Conservation (phyloP, 345 rosid genomes). For the Lepidium aucheri region DNA sequence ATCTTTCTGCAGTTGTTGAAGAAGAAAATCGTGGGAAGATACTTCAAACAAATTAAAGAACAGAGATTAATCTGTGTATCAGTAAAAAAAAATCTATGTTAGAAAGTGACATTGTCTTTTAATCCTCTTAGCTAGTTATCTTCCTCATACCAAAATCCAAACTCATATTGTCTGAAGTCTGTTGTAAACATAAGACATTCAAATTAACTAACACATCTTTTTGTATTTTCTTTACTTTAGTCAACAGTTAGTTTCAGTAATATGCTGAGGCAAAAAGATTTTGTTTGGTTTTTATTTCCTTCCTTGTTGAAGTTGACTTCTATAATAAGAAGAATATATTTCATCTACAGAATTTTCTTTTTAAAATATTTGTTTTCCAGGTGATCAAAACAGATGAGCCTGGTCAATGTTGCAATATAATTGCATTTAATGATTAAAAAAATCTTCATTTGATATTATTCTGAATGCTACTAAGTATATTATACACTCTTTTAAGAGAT, state of each 20-base stretch:
- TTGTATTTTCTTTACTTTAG: neutral
- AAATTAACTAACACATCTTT: neutral
- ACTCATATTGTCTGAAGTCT: neutral
- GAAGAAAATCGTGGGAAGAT: slow-evolving; percentile 52
- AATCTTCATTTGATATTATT: neutral
- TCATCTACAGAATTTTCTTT: neutral
- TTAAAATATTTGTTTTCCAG: neutral
- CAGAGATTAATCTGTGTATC: neutral
- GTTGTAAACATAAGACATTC: slow-evolving; percentile 7
- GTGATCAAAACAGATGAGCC: slow-evolving; percentile 9
- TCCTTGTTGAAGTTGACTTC: slow-evolving; percentile 25
- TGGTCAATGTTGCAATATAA: slow-evolving; percentile 7
- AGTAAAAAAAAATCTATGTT: neutral
- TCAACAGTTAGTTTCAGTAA: neutral
- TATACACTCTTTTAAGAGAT: neutral
- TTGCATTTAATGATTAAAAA: neutral
- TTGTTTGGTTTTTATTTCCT: neutral
- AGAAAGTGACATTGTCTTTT: neutral
- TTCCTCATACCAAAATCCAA: neutral
- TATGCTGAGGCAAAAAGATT: neutral
- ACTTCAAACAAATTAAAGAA: slow-evolving; percentile 53
- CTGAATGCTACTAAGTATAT: slow-evolving; percentile 7
- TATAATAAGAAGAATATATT: neutral
- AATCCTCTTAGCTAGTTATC: slow-evolving; percentile 1
- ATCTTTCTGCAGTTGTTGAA: slow-evolving; percentile 35